These are phyloP conservation scores for Alternaria sp. DNA, from an alignment of 2,329 filamentous ascomycete genomes.

Conservation along the genomic window DNA sequence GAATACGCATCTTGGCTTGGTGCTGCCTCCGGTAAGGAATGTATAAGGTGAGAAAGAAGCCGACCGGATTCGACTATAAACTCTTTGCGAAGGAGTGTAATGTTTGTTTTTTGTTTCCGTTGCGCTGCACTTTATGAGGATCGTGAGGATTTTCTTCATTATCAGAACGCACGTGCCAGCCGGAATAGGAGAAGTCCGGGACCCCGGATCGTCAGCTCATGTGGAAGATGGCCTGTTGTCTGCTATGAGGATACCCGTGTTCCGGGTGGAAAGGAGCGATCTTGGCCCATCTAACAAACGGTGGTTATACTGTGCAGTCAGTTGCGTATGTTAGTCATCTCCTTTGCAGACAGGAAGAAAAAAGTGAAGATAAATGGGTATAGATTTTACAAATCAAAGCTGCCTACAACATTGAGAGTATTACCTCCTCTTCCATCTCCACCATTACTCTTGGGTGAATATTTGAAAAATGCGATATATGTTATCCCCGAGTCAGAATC, in stretches of 20 bases:
- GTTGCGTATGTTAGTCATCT: not conserved
- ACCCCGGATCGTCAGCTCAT: slow-evolving; percentile 13
- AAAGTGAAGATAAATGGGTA: slow-evolving; percentile 2
- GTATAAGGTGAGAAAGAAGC: not conserved
- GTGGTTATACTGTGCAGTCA: not conserved
- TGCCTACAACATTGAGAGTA: not conserved
- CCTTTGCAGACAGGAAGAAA: not conserved
- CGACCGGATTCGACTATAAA: not conserved
- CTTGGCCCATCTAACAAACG: not conserved
- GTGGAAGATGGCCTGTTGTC: slow-evolving; percentile 1
- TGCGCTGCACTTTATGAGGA: not conserved
- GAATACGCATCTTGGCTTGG: slow-evolving; percentile 21
- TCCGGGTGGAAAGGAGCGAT: not conserved
- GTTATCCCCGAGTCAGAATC: not conserved
- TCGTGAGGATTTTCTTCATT: slow-evolving; percentile 2
- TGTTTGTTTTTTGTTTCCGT: not conserved
- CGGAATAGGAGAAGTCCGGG: slow-evolving; percentile 15
- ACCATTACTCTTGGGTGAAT: not conserved
- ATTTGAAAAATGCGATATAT: not conserved
- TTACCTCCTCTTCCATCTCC: not conserved
- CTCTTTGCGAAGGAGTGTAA: not conserved
- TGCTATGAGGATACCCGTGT: not conserved
- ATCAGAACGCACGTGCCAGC: slow-evolving; percentile 16
- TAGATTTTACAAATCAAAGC: slow-evolving; percentile 3
- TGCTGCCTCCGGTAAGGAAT: not conserved